Evolutionary conservation across 106 monocot species (phyloP), one percentile per base, ranked within the genome.

Genomic region (Allium fistulosum): DNA sequence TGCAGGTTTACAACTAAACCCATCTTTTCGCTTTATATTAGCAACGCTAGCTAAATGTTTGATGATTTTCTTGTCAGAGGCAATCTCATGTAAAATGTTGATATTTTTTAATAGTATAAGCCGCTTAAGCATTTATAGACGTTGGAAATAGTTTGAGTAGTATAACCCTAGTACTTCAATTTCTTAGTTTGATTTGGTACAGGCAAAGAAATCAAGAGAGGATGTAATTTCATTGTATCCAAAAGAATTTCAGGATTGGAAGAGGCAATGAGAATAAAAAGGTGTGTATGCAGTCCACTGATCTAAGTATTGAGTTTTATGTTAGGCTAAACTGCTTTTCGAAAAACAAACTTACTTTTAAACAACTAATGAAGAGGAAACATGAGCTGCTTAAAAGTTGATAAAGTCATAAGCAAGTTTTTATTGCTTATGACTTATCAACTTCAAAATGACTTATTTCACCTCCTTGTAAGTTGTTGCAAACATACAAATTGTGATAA

Each of bases 241-340:
- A 86, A 73, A 80, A 88, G 57, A 58, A 26, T 84, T 27, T 80
- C 81, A 26, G 81, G 82, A n/a, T 69, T 90, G 77, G 93, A 86
- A 28, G 93, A 93, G 78, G 79, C 85, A 46, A 81, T 81, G 81
- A 46, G 81, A 72, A 82, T 93, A 49, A 77, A 69, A 66, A 83
- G 85, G 93, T 90, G 75, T 15, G 14, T 48, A 49, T 65, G 65
- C 6, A 48, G 15, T 63, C 15, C 15, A 3, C 15, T 55, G 53
- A 15, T 55, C 15, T 55, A 0, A 15, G 13, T 55, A 55, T 11
- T 55, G 53, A 6, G 15, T 8, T 15, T 55, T 6, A 4, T 55
- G 15, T 55, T 12, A 12, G 6, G 15, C 13, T 8, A 15, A 55
- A 55, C 15, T 55, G 53, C 15, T 15, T 55, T 4, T 55, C 37